Base-by-base conservation (phyloP, 495 filamentous ascomycete genomes). In the Xylaria bambusicola region DNA sequence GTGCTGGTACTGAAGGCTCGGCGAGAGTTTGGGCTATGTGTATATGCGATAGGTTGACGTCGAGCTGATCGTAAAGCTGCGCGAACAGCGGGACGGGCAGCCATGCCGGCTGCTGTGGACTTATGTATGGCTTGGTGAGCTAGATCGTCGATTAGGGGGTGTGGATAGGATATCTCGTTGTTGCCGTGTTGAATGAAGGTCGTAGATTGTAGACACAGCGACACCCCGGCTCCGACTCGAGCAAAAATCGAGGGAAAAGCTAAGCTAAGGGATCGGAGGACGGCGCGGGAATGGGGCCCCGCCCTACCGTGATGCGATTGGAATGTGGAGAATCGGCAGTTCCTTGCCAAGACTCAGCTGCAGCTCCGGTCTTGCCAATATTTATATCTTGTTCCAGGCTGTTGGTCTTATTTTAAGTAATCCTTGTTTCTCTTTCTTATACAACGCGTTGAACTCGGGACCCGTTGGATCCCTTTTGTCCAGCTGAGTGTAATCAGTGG, bases 61-160 rank as follows among this genome's bases (percentile, higher is more conserved):
- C 29, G 62, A 24, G 58, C 62, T 56, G 52, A 10, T 57, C 56
- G 63, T 51, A 23, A 10, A 45, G 59, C 60, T 63, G 61, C 46
- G 66, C 66, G 65, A 9, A 65, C 44, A 5, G 47, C 52, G 23
- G 61, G 52, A 48, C 67, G 62, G 24, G 60, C 61, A 54, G 61
- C 63, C 68, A 71, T 71, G 61, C 15, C 66, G 48, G 41, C 35
- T 20, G 21, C 42, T 1, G 21, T 18, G 17, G 26, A 8, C 15
- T 38, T 9, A n/a, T 15, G 17, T 3, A 27, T n/a, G 5, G 20
- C 0, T 17, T 20, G 2, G n/a, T 1, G 1, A 56, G 1, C 35
- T 5, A 15, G n/a, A n/a, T n/a, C n/a, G n/a, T n/a, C n/a, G n/a
- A n/a, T n/a, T n/a, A n/a, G n/a, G n/a, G n/a, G 13, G 27, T 38